phyloP scores from a whole-genome alignment of 164 flowering plant species.

The Macadamia integrifolia region DNA sequence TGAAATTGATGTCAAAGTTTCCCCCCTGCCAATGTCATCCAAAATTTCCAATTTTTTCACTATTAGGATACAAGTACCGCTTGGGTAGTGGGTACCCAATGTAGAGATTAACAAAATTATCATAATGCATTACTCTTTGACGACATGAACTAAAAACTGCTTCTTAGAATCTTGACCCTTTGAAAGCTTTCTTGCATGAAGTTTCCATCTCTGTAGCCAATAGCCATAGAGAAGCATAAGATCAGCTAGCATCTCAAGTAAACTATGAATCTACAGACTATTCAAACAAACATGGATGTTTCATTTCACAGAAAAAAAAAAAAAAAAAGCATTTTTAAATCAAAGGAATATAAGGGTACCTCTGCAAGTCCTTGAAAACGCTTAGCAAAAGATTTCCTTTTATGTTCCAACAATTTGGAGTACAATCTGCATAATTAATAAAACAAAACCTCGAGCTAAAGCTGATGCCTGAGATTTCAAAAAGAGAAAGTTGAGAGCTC shows the following conservation, averaged over 20 bases:
- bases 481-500: no score
- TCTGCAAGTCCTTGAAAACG: conserved; percentile 10
- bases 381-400: conserved; percentile 5
- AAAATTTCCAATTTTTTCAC: not conserved
- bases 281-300: not conserved
- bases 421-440: not conserved
- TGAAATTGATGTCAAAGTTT: conserved; percentile 41
- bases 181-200: conserved; percentile 20
- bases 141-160: conserved; percentile 29
- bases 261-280: not conserved
- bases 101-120: not conserved
- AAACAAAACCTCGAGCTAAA: no score
- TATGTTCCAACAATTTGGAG: conserved; percentile 3
- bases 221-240: not conserved
- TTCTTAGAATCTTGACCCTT: conserved; percentile 20
- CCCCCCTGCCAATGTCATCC: conserved; percentile 22
- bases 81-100: not conserved
- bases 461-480: no score
- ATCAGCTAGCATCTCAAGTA: not conserved
- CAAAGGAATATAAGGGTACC: conserved; percentile 5
- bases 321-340: not conserved
- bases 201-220: conserved; percentile 29
- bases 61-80: no score
- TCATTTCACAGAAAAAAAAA: not conserved
- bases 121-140: conserved; percentile 28